phyloP scores from a whole-genome alignment of 371 early-diverging fungal genomes.

The Umbelopsis sp. region DNA sequence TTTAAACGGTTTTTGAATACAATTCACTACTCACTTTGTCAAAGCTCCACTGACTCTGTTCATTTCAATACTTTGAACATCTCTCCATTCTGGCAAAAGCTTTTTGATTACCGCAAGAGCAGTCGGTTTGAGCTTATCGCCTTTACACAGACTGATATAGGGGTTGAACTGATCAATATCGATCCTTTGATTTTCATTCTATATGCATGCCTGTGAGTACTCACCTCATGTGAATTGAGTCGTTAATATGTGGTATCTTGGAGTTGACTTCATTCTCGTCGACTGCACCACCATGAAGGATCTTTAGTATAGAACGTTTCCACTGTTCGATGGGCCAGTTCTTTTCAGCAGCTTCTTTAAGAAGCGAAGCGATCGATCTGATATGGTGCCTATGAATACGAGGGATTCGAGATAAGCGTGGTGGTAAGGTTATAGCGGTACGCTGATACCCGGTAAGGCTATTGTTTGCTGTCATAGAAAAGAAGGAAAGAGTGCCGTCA shows the following conservation, averaged over 20 bases:
- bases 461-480: background rate
- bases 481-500: background rate
- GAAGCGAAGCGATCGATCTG: background rate
- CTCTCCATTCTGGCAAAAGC: slow-evolving; percentile 51
- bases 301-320: background rate
- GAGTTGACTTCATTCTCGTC: slow-evolving; percentile 6
- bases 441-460: background rate
- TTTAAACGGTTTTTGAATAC: background rate
- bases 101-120: slow-evolving; percentile 28
- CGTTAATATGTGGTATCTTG: background rate
- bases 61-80: slow-evolving; percentile 43
- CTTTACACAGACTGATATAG: slow-evolving; percentile 20
- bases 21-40: slow-evolving; percentile 59
- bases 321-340: slow-evolving; percentile 13
- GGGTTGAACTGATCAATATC: background rate
- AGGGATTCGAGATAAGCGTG: slow-evolving; percentile 9
- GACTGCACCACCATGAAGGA: background rate
- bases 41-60: slow-evolving; percentile 76
- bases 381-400: slow-evolving; percentile 9
- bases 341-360: slow-evolving; percentile 13
- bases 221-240: background rate
- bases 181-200: background rate
- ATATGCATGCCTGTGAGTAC: background rate
- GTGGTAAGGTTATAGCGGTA: background rate
- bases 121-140: slow-evolving; percentile 24